Conservation (phyloP, 345 rosid species). For the Populus davidiana region DNA sequence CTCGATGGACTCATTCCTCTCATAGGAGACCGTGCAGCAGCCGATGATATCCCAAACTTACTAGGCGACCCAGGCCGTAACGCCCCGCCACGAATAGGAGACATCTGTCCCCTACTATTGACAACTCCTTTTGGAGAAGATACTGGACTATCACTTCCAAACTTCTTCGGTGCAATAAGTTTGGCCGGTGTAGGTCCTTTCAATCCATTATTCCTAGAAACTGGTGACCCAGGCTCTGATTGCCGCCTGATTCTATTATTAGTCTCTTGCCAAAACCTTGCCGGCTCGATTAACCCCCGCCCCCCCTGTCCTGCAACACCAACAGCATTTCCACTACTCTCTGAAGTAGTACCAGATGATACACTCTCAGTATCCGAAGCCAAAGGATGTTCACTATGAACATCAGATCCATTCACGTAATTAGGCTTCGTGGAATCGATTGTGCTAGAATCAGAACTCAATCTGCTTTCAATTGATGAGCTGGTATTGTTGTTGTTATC, state of each 20-base stretch:
- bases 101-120: constrained; percentile 48
- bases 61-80: constrained; percentile 66
- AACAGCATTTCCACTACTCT: constrained; percentile 20
- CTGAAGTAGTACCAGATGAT: constrained; percentile 74
- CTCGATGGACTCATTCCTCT: constrained; percentile 70
- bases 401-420: constrained; percentile 32
- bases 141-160: constrained; percentile 46
- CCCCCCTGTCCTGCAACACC: constrained; percentile 27
- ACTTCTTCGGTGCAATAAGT: constrained; percentile 40
- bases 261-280: constrained; percentile 54
- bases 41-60: constrained; percentile 44
- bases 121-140: constrained; percentile 54
- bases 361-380: constrained; percentile 85
- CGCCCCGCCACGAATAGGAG: constrained; percentile 49
- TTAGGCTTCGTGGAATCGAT: constrained; percentile 31
- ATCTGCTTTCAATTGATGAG: constrained; percentile 44
- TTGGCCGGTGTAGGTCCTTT: constrained; percentile 39
- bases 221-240: constrained; percentile 42
- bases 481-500: constrained; percentile 34
- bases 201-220: constrained; percentile 31
- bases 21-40: constrained; percentile 49
- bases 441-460: constrained; percentile 51
- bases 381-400: constrained; percentile 27
- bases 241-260: constrained; percentile 45
- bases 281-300: constrained; percentile 45